Evolutionary conservation across 768 basidiomycete genomes (phyloP), one percentile per base, ranked within the genome.

Genomic region (Panaeolus papilionaceus): DNA sequence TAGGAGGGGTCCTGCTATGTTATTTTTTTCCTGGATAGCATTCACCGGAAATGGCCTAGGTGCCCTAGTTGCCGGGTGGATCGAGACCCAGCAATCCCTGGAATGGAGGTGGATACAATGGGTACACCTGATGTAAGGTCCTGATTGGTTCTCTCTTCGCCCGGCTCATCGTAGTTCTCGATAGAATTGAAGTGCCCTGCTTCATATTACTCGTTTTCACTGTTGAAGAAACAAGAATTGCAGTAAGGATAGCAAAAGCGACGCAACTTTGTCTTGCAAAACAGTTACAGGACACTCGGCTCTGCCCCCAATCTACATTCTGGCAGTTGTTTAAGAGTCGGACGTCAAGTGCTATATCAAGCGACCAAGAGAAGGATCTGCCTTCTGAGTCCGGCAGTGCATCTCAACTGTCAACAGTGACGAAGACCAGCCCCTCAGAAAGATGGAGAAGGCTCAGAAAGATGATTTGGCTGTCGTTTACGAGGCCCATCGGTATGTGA

Each of bases 41-140:
- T 74, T 93, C 11, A 83, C 82, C 1, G 89, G 87, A 0, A 87
- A 85, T 0, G 91, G 88, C 0, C 40, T 93, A 0, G 93, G 88
- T 2, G 89, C 92, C 0, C 73, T 91, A 0, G 73, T 84, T 3
- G 86, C 88, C 26, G 89, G 89, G 14, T 92, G 88, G 88, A 82
- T 92, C 23, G 90, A 92, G 72, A 82, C 85, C 68, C 85, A 88
- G 67, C 73, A 79, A 0, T 78, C 78, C 20, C 75, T 94, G 1
- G 82, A 83, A 69, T 94, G 93, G 92, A 81, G 92, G 33, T 94
- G 93, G 92, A 92, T 96, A 28, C 88, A 93, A 72, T 94, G 92
- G 93, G 84, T 93, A 9, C 88, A 89, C 69, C 80, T 88, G 72
- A 92, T 90, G 89, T 88, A 61, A 1, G 80, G 23, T 23, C 16